Evolutionary conservation across 345 rosid genomes (phyloP), one percentile per base, ranked within the genome.

Genomic region (Crucihimalaya himalaica): DNA sequence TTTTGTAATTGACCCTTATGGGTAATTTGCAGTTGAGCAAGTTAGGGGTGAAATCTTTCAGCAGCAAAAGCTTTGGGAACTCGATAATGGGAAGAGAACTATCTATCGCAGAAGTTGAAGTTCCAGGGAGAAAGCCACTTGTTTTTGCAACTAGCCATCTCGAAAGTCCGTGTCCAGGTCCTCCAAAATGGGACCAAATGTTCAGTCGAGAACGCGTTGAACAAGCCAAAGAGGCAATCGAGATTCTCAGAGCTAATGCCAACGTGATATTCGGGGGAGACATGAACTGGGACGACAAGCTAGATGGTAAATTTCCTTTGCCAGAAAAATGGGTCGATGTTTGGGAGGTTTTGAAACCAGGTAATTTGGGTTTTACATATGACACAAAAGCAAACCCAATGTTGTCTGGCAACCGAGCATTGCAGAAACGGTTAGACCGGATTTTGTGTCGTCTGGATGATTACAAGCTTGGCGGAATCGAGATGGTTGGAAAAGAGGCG

Each of bases 181-280:
- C 99, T 31, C 98, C 99, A 16, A 92, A 80, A 54, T 95, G 98
- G 98, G 87, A 92, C 79, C 99, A 95, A 78, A 95, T 95, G 99
- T 95, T 51, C 81, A 92, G 99, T 82, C 80, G 82, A 79, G 97
- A 95, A 69, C 97, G 98, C 15, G 90, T 90, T 12, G 83, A 70
- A 39, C 99, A 95, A 82, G 99, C 96, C 0, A 81, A 81, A 15
- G 89, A 86, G 68, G 88, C 92, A 5, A 70, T 84, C 21, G 68
- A 75, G 64, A 37, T 74, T 69, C 94, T 95, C 23, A 65, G 74
- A 75, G 78, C 81, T 66, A 72, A 86, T 52, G 74, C 78, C 11
- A 92, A 95, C 61, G 98, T 85, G 76, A 74, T 95, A 45, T 92
- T 90, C 40, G 84, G 89, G 8, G 99, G 99, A 66, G 99, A 95